Conservation (phyloP, 805 yeast species). For the Ogataea ganodermae region DNA sequence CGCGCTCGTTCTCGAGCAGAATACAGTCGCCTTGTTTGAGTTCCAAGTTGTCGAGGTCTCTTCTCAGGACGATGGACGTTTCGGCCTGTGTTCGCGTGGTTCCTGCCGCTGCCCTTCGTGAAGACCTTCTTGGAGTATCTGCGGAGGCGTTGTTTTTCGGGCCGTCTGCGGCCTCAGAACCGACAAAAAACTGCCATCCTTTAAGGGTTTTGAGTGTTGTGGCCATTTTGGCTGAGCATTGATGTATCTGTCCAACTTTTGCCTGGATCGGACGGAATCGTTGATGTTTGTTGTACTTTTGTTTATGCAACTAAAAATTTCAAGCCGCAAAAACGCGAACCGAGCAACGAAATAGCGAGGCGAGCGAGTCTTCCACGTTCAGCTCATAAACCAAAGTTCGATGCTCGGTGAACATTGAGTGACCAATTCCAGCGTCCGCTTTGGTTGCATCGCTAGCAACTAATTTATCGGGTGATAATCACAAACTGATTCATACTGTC, state of each 20-base stretch:
- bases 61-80: conserved; percentile 34
- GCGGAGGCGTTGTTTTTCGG: conserved; percentile 3
- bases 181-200: conserved; percentile 40
- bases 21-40: conserved; percentile 57
- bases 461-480: too few species aligned
- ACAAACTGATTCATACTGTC: too few species aligned
- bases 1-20: conserved; percentile 34
- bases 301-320: neutral
- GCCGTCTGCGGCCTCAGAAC: conserved; percentile 4
- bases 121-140: conserved; percentile 23
- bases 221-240: conserved; percentile 27
- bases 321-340: too few species aligned
- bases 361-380: too few species aligned
- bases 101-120: conserved; percentile 19
- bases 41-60: conserved; percentile 49
- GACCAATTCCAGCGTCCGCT: too few species aligned
- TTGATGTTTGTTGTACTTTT: too few species aligned
- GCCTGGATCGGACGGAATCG: too few species aligned
- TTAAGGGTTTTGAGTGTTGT: conserved; percentile 27
- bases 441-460: too few species aligned
- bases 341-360: too few species aligned
- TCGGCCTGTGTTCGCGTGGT: neutral
- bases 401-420: too few species aligned
- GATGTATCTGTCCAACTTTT: neutral
- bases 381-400: too few species aligned